Evolutionary conservation across 177 flowering plant species (phyloP), one percentile per base, ranked within the genome.

Genomic region (Telopea speciosissima): DNA sequence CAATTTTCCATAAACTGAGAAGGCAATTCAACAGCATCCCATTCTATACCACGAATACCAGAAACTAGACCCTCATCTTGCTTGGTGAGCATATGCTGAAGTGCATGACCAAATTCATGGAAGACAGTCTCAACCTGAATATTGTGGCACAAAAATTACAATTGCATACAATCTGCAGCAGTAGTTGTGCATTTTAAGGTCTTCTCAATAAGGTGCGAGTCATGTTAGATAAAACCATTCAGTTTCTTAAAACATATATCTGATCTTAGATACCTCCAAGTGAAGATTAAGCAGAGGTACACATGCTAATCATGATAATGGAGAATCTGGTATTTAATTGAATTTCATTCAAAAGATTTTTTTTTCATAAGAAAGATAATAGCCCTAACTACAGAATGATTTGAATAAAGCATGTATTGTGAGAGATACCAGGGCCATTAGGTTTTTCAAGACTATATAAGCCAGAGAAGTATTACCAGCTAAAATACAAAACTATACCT

Each of bases 81-180:
- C 82, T 81, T 93, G 49, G 99, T 96, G 62, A 96, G 88, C 99
- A 96, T 93, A 75, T 93, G 98, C 84, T 93, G 99, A 74, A 96
- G 93, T n/a, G 97, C 95, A 82, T 93, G 99, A 67, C 98, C 99
- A 84, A 96, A 93, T 80, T 96, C 99, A 83, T 96, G 98, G 82
- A 96, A 96, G 63, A 96, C 93, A 36, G 98, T 90, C 85, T 93
- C 97, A 76, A 96, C 97, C 99, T 96, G 81, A 76, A 80, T 56
- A 73, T 58, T 69, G n/a, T 31, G 24, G 22, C 49, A 71, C 40
- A 8, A 22, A 49, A 12, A 49, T 49, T 49, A 49, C 19, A 49
- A 49, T 49, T 16, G 19, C 54, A 49, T 49, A 0, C 19, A 49
- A 49, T 12, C 17, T 49, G 19, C 54, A 49, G 19, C 19, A 49